Evolutionary conservation across 345 rosid species (phyloP).

Genomic region (Crucihimalaya himalaica): DNA sequence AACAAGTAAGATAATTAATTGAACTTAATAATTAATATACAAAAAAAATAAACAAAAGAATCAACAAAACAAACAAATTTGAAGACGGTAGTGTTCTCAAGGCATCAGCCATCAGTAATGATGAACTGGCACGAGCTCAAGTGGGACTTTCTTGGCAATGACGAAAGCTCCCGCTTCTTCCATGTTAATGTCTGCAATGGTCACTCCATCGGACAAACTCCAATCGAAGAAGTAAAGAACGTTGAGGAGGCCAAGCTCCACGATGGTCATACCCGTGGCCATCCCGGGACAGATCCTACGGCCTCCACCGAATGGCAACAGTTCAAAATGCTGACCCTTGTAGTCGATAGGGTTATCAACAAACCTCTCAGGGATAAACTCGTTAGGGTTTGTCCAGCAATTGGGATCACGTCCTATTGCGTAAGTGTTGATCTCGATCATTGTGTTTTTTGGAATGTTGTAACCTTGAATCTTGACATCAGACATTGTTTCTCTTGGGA

Average conservation of each 20-base stretch:
- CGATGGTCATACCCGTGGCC: conserved; percentile 37
- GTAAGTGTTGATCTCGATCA: conserved; percentile 50
- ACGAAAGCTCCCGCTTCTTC: conserved; percentile 41
- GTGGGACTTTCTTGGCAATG: conserved; percentile 32
- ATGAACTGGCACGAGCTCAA: conserved; percentile 26
- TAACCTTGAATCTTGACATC: conserved; percentile 43
- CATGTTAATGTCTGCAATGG: conserved; percentile 37
- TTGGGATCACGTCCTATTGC: conserved; percentile 52
- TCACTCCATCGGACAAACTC: conserved; percentile 45
- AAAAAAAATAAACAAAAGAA: neutral
- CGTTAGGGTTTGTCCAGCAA: conserved; percentile 47
- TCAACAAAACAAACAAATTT: neutral
- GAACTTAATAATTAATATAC: neutral
- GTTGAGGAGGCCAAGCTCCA: conserved; percentile 46
- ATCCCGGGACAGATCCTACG: conserved; percentile 56
- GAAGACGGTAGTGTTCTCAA: conserved; percentile 7
- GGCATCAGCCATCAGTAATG: conserved; percentile 1
- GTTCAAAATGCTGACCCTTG: conserved; percentile 53
- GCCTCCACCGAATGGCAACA: conserved; percentile 59
- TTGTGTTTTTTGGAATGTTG: conserved; percentile 42
- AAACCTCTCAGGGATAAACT: conserved; percentile 53
- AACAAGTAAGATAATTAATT: neutral
- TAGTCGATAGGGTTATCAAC: conserved; percentile 41
- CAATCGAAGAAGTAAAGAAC: conserved; percentile 47
- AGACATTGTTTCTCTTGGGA: conserved; percentile 46